phyloP scores from a whole-genome alignment of 352 stramenopile genomes.

The Peronospora belbahrii region DNA sequence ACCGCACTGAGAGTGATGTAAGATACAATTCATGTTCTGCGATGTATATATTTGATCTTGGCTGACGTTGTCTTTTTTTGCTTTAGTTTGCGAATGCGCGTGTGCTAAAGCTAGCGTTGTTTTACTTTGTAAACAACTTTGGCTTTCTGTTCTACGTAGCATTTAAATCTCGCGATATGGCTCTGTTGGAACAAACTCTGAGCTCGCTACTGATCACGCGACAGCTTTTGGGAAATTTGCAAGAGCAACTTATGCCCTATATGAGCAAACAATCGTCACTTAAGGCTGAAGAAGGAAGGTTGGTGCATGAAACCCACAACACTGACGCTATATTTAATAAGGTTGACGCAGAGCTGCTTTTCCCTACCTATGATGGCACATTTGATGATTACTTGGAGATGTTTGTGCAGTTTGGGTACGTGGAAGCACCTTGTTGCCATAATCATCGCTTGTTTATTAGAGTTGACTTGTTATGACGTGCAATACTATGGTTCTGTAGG shows the following conservation, averaged over 20 bases:
- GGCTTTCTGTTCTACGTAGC: slow-evolving; percentile 93
- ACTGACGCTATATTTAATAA: slow-evolving; percentile 51
- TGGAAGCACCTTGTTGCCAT: background rate
- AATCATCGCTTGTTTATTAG: background rate
- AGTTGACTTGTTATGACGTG: background rate
- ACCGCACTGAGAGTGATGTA: slow-evolving; percentile 85
- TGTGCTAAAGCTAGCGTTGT: slow-evolving; percentile 96
- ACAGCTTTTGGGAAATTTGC: slow-evolving; percentile 70
- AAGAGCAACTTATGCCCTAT: slow-evolving; percentile 77
- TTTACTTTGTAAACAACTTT: slow-evolving; percentile 98
- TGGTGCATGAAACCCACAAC: slow-evolving; percentile 55
- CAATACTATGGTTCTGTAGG: slow-evolving; percentile 38
- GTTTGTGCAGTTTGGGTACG: slow-evolving; percentile 88
- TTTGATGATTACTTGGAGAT: slow-evolving; percentile 94
- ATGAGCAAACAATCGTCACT: slow-evolving; percentile 70
- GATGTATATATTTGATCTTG: background rate
- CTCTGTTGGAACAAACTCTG: slow-evolving; percentile 86
- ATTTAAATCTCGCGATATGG: slow-evolving; percentile 85
- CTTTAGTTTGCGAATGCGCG: slow-evolving; percentile 85
- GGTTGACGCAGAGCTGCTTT: slow-evolving; percentile 71
- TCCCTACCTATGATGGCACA: slow-evolving; percentile 74
- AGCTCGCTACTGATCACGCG: slow-evolving; percentile 79
- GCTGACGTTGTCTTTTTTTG: slow-evolving; percentile 6
- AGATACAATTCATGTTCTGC: slow-evolving; percentile 10
- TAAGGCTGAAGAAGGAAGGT: slow-evolving; percentile 73